phyloP scores from a whole-genome alignment of 495 filamentous ascomycete genomes.

The Extremus antarcticus region DNA sequence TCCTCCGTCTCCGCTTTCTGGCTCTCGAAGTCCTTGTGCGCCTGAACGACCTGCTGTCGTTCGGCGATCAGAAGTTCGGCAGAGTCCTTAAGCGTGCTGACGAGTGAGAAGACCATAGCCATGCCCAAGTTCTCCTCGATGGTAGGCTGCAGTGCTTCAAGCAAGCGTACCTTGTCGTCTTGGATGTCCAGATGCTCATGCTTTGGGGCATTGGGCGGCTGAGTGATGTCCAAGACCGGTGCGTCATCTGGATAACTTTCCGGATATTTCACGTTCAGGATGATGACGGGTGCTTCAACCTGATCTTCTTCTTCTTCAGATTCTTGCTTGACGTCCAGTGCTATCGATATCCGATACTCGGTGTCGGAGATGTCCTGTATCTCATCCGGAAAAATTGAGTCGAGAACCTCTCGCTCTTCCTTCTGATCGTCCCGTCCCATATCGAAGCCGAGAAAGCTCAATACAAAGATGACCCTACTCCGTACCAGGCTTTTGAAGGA shows the following conservation, averaged over 20 bases:
- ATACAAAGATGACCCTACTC: too few relatives aligned
- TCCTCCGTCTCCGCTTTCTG: conserved; percentile 75
- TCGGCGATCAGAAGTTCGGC: conserved; percentile 69
- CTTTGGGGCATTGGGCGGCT: conserved; percentile 56
- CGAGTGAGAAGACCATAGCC: conserved; percentile 94
- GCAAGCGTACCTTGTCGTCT: conserved; percentile 59
- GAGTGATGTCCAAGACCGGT: conserved; percentile 63
- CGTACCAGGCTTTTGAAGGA: too few relatives aligned
- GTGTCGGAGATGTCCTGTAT: conserved; percentile 88
- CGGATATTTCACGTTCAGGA: conserved; percentile 76
- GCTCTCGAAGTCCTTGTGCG: conserved; percentile 51
- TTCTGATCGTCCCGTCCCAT: conserved; percentile 91
- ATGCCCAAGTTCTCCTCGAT: conserved; percentile 89
- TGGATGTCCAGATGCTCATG: conserved; percentile 52
- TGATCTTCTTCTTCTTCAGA: conserved; percentile 50
- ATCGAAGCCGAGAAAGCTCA: too few relatives aligned
- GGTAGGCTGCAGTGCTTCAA: conserved; percentile 53
- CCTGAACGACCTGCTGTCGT: conserved; percentile 51
- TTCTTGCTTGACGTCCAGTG: conserved; percentile 51
- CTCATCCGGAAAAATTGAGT: conserved; percentile 96
- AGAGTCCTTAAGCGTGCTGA: conserved; percentile 73
- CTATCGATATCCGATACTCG: conserved; percentile 72
- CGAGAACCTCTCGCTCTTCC: conserved; percentile 93
- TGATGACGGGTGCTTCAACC: conserved; percentile 40
- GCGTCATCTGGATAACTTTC: conserved; percentile 77